Base-by-base conservation (phyloP, 495 filamentous ascomycete species). In the Aspergillus haitiensis region DNA sequence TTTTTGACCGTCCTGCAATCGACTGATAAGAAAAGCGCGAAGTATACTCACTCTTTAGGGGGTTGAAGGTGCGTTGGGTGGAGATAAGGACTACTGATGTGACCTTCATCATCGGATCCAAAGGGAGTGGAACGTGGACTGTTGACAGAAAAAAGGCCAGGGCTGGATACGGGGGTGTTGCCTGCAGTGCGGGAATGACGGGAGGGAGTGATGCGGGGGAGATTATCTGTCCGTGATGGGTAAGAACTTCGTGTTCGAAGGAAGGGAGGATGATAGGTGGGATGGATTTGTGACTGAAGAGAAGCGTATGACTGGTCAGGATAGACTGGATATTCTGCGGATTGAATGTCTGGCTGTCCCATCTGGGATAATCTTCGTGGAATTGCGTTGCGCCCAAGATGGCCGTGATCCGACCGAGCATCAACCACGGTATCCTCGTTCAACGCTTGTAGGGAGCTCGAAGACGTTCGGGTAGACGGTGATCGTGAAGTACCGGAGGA, bases 111-210 rank as follows among this genome's bases (percentile, higher is more conserved):
- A 65, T 83, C 74, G 37, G 77, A 74, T 64, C 76, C 76, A 63
- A 81, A 62, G 37, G 75, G 67, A 65, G 82, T 70, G 58, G 68
- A 62, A 56, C 75, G 60, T 49, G 83, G 80, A 61, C 77, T 83
- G 40, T 68, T 65, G 57, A 78, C 68, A 2, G 78, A 76, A 69
- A 88, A 89, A 9, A 90, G 79, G 6, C 87, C 86, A 1, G 86
- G 87, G 58, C 86, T 88, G 40, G 86, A 86, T 10, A 85, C 67
- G 11, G 87, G 87, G 1, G 87, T 90, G 67, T 86, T 89, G 49
- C 77, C 84, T 35, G 82, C 81, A 0, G 85, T 88, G 31, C 70
- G 74, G 49, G 70, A 55, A 32, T 52, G 61, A 61, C 70, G 76
- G 52, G 69, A 67, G 60, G 66, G 64, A 44, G 58, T 64, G 60